Evolutionary conservation across 129 eudicot species (phyloP), one percentile per base, ranked within the genome.

Genomic region (Calendula officinalis): DNA sequence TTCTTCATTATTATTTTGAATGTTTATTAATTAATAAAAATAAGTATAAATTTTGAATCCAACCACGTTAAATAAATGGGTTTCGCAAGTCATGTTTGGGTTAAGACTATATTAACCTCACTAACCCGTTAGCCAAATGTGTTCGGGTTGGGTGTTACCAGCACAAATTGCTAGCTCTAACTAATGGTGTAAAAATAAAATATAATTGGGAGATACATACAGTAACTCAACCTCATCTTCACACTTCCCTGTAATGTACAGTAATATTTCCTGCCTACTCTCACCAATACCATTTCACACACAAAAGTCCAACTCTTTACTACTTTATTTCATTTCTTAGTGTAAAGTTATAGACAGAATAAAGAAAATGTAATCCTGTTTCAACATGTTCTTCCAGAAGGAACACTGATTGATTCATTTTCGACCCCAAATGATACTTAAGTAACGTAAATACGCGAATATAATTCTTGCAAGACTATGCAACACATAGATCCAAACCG

Each of bases 251-350:
- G 9, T 35, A 22, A 22, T 30, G 11, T n/a, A n/a, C n/a, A n/a
- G n/a, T n/a, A 55, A 51, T 22, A 22, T 22, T 80, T 80, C 90
- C 52, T 71, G 74, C 86, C 86, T 56, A 64, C 83, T 42, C 10
- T 51, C 69, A 74, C 81, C 86, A 59, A 75, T 54, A 5, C 33
- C 51, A 39, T 3, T 53, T 42, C n/a, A 3, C 3, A 9, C 47
- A 16, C 51, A 33, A 9, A 36, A 15, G 6, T 22, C 50, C 27
- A 30, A n/a, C 10, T 45, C 8, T 36, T 35, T 40, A 52, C 5
- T 52, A 66, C 32, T 52, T 11, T 13, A n/a, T 53, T 41, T 7
- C 53, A 40, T 54, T 30, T 67, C 30, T 53, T 27, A 54, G 5
- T 22, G 33, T 40, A 22, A 54, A 14, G 14, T 22, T 12, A 53